Base-by-base conservation (phyloP, 345 rosid species). In the Reutealis trisperma region DNA sequence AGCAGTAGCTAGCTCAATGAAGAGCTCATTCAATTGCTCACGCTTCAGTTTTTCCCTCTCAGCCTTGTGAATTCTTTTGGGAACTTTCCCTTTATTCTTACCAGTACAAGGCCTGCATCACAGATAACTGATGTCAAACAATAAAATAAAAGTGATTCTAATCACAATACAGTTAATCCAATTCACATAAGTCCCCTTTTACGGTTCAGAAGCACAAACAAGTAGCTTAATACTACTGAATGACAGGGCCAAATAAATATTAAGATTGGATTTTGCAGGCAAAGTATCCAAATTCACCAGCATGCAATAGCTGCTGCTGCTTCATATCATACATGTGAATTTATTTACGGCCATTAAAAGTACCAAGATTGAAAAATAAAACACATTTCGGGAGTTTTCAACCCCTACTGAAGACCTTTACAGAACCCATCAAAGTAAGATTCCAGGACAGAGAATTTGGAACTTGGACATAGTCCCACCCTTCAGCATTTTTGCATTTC, bases 41-140 rank as follows among this genome's bases (percentile, higher is more conserved):
- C 98, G 98, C 84, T 96, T 96, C 82, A 88, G 88, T 85, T 87
- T 94, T 91, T 96, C 99, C 74, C 97, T 85, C 87, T 88, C 94
- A 18, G 98, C 89, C 83, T 96, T 96, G 87, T 91, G 89, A 37
- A 85, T 75, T 87, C 92, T 91, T 86, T 87, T 93, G 2, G 98
- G 97, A 77, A 83, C 89, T 87, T 88, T 88, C 42, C 78, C 91
- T 83, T 79, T 76, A 61, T 76, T 91, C 79, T 87, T 89, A 37
- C 81, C 69, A 10, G 77, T 71, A 75, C 80, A 42, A 30, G 80
- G 82, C 85, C 99, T 93, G 89, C 54, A 60, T 8, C 67, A 41
- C 55, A 54, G 41, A 57, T 14, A 7, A 18, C 52, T 61, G 21
- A 27, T 21, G 3, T 71, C 8, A 58, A 13, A 34, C 16, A 51